These are phyloP conservation scores for Monosporascus sp. DNA, from an alignment of 2,329 filamentous ascomycete species.

Conservation along the genomic window DNA sequence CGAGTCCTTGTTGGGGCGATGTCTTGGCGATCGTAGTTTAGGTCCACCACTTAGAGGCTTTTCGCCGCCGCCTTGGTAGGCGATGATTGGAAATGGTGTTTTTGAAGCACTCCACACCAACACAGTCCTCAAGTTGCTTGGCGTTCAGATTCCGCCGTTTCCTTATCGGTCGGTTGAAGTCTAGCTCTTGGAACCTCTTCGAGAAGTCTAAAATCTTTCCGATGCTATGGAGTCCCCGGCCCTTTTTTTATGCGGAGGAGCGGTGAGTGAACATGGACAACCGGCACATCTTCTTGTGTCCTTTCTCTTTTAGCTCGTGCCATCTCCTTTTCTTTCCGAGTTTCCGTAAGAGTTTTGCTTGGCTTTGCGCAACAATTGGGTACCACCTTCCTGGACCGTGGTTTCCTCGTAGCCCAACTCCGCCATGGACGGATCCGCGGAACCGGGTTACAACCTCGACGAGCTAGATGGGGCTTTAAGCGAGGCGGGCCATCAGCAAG, in stretches of 20 bases:
- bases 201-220: no score
- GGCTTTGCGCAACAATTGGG: background rate
- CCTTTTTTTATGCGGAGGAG: no score
- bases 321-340: background rate
- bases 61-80: background rate
- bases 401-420: background rate
- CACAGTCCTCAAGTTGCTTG: background rate
- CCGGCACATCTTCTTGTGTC: background rate
- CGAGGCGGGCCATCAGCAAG: constrained; percentile 14
- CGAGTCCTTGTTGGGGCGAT: background rate
- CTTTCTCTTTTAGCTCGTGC: background rate
- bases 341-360: background rate
- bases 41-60: background rate
- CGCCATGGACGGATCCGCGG: constrained; percentile 3
- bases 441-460: constrained; percentile 23
- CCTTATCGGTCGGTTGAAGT: background rate
- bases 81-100: background rate
- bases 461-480: constrained; percentile 23
- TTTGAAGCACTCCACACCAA: background rate
- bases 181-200: background rate
- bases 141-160: no score
- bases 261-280: no score
- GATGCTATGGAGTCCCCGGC: no score
- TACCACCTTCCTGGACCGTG: background rate
- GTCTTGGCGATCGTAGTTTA: background rate